phyloP scores from a whole-genome alignment of 106 monocot species.

The Alisma plantagoaquatica region DNA sequence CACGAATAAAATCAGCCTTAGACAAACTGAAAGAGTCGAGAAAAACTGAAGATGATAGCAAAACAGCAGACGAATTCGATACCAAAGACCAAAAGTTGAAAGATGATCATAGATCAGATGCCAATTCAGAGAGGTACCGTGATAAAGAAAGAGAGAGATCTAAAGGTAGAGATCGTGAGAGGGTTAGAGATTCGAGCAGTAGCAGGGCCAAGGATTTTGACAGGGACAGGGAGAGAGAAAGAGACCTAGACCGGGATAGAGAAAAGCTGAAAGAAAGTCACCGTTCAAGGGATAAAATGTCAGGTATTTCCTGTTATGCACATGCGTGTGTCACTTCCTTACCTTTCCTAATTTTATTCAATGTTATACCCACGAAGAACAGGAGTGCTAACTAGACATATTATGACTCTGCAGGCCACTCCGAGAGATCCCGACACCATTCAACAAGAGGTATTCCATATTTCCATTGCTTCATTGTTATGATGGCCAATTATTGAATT shows the following conservation, averaged over 20 bases:
- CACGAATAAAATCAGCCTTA: constrained; percentile 20
- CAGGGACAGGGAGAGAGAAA: constrained; percentile 40
- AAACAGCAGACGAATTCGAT: constrained; percentile 21
- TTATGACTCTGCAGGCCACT: constrained; percentile 29
- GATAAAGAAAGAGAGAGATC: constrained; percentile 43
- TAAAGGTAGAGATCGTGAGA: constrained; percentile 42
- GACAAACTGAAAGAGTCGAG: constrained; percentile 61
- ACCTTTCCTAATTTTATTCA: background rate
- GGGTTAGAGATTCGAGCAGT: constrained; percentile 37
- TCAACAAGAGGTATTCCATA: constrained; percentile 70
- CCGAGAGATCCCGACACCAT: constrained; percentile 51
- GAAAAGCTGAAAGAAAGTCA: constrained; percentile 51
- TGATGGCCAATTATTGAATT: background rate
- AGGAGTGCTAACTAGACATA: background rate
- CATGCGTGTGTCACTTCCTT: background rate
- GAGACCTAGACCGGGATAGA: constrained; percentile 34
- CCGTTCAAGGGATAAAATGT: constrained; percentile 42
- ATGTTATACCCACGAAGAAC: background rate
- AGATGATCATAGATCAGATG: constrained; percentile 28
- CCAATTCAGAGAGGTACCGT: constrained; percentile 22
- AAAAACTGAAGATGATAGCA: constrained; percentile 41
- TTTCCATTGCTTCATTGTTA: background rate
- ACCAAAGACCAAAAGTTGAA: constrained; percentile 40
- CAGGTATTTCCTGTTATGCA: constrained; percentile 27
- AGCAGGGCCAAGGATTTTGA: constrained; percentile 49